Evolutionary conservation across 768 basidiomycete genomes (phyloP).

Genomic region (Psilocybe tampanensis): DNA sequence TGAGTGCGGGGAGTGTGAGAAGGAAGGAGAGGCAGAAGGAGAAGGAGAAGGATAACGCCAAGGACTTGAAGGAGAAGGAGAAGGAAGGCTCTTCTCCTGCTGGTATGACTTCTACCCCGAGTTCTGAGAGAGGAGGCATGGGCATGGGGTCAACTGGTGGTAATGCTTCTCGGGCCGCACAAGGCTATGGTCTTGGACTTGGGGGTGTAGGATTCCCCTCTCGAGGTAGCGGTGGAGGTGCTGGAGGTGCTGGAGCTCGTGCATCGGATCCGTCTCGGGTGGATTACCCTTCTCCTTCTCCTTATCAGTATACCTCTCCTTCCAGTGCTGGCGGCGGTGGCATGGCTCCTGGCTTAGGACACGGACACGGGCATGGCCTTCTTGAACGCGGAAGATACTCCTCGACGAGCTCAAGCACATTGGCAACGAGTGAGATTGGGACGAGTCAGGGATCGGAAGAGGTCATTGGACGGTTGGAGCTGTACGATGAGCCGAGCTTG

Average conservation of each 20-base stretch:
- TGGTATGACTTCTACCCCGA: not conserved
- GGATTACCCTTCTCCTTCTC: constrained; percentile 8
- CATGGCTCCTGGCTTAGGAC: constrained; percentile 18
- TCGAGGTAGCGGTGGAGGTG: not conserved
- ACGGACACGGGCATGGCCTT: too few species aligned
- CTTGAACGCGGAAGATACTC: constrained; percentile 21
- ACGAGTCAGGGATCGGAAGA: constrained; percentile 48
- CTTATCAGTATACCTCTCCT: constrained; percentile 4
- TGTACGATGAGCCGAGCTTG: constrained; percentile 21
- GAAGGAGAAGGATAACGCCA: not conserved
- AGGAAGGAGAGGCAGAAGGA: constrained; percentile 23
- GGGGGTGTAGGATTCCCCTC: not conserved
- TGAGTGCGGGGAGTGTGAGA: constrained; percentile 36
- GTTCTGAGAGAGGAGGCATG: not conserved
- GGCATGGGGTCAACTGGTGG: not conserved
- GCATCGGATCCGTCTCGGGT: not conserved
- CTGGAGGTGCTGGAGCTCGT: not conserved
- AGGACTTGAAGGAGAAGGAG: not conserved
- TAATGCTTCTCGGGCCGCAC: not conserved
- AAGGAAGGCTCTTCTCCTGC: not conserved
- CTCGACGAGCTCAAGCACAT: constrained; percentile 25
- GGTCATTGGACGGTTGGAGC: constrained; percentile 58
- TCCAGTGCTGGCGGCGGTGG: too few species aligned
- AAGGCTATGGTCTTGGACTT: constrained; percentile 2
- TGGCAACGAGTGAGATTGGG: constrained; percentile 24